Base-by-base conservation (phyloP, 1,284 basidiomycete species). In the Microbotryum silenes-acaulis region DNA sequence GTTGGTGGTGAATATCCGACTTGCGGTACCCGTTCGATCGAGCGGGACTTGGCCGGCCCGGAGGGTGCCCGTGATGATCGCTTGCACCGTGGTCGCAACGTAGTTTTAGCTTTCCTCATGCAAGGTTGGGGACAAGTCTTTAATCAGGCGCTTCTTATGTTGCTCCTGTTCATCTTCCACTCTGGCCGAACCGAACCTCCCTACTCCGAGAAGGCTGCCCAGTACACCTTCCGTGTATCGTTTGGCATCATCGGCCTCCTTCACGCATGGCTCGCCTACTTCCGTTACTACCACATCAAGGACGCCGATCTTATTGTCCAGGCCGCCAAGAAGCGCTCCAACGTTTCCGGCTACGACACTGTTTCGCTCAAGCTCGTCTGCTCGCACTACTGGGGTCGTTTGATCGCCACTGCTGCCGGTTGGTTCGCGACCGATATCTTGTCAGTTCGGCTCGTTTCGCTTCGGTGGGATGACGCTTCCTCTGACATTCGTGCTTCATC, bases 1-100 rank as follows among this genome's bases (percentile, higher is more conserved):
- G 78, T 79, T 46, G 79, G 79, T 54, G 79, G 79, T 58, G 79
- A 80, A 70, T 81, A 81, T 72, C 80, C 80, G 78, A 81, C 80
- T 0, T 79, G 79, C 4, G 37, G 37, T 42, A 80, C 80, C 1
- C 76, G 77, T 18, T 77, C 80, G 0, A 78, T 81, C 73, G 80
- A 81, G 70, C 74, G 74, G 54, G 74, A 75, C 59, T 67, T 71
- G 20, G 62, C 71, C n/a, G 77, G 76, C n/a, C 72, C 72, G 14
- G 72, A 66, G 54, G 75, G 68, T 55, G 76, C 75, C 69, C 75
- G 66, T 62, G 78, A 76, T 64, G 81, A 82, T 74, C 78, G 80
- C 63, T 74, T 81, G 37, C 80, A 81, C 74, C 76, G 81, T 66
- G 81, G 81, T 16, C 74, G 80, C 59, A 80, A 79, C 70, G 79